phyloP scores from a whole-genome alignment of 306 rosid species.

The Cicer arietinum region DNA sequence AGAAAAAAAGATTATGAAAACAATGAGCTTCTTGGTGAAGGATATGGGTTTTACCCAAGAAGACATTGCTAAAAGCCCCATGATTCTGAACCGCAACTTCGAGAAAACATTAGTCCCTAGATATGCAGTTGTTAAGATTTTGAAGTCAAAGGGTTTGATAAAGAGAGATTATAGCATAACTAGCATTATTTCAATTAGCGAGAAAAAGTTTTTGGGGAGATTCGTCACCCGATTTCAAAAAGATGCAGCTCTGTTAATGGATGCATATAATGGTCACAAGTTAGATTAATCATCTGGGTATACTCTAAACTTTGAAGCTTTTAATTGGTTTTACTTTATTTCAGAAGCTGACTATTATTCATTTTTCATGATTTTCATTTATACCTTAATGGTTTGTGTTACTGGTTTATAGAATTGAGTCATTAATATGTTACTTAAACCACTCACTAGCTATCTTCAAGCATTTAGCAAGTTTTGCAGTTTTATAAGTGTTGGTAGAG shows the following conservation, averaged over 20 bases:
- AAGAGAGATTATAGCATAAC: background rate
- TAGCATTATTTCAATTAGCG: background rate
- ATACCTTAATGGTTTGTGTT: too few species aligned
- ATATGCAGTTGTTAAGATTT: conserved; percentile 49
- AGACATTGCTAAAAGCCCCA: conserved; percentile 35
- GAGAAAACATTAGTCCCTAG: conserved; percentile 54
- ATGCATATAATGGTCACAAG: conserved; percentile 5
- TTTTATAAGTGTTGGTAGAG: too few species aligned
- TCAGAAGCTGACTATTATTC: background rate
- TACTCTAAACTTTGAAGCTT: too few species aligned
- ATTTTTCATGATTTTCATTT: too few species aligned
- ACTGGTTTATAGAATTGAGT: too few species aligned
- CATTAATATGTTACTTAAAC: too few species aligned
- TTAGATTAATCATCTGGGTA: background rate
- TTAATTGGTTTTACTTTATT: background rate
- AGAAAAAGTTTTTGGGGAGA: background rate
- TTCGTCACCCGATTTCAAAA: conserved; percentile 27
- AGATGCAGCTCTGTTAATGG: conserved; percentile 14
- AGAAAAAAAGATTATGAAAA: background rate
- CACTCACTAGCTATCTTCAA: too few species aligned
- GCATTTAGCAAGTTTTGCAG: too few species aligned
- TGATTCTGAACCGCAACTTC: conserved; percentile 25
- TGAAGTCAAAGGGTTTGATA: conserved; percentile 35
- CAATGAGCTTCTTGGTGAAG: background rate
- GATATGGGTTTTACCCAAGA: background rate